Evolutionary conservation across 371 early-diverging fungal genomes (phyloP).

Genomic region (Zychaea mexicana): DNA sequence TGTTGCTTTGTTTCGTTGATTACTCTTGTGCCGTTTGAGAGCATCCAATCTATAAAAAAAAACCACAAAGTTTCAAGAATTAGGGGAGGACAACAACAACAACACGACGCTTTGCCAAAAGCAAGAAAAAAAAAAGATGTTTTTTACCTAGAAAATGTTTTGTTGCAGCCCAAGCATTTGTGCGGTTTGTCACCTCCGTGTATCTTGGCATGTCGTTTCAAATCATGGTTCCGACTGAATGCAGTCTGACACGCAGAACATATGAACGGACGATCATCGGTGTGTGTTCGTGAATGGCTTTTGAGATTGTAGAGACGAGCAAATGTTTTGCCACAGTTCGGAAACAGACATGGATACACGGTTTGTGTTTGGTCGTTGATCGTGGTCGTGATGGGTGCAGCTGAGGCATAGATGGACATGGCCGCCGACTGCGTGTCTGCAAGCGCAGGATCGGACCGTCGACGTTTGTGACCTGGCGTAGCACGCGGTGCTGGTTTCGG

Average conservation of each 20-base stretch:
- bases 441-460: slow-evolving; percentile 47
- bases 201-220: slow-evolving; percentile 85
- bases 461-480: slow-evolving; percentile 35
- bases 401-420: slow-evolving; percentile 52
- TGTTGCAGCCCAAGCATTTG: slow-evolving; percentile 79
- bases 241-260: slow-evolving; percentile 75
- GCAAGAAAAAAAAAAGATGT: no score
- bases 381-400: slow-evolving; percentile 51
- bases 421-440: slow-evolving; percentile 52
- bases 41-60: slow-evolving; percentile 54
- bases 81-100: no score
- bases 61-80: no score
- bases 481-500: slow-evolving; percentile 16
- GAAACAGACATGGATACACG: slow-evolving; percentile 66
- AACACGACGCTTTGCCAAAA: no score
- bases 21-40: slow-evolving; percentile 51
- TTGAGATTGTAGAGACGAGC: slow-evolving; percentile 79
- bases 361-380: slow-evolving; percentile 53
- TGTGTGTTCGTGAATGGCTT: slow-evolving; percentile 81
- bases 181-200: slow-evolving; percentile 88
- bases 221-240: slow-evolving; percentile 86
- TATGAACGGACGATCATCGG: slow-evolving; percentile 79
- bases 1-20: slow-evolving; percentile 46
- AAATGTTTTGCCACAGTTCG: slow-evolving; percentile 76
- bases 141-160: slow-evolving; percentile 70